Evolutionary conservation across 2,329 filamentous ascomycete species (phyloP).

Genomic region (Verticillium alfalfae): DNA sequence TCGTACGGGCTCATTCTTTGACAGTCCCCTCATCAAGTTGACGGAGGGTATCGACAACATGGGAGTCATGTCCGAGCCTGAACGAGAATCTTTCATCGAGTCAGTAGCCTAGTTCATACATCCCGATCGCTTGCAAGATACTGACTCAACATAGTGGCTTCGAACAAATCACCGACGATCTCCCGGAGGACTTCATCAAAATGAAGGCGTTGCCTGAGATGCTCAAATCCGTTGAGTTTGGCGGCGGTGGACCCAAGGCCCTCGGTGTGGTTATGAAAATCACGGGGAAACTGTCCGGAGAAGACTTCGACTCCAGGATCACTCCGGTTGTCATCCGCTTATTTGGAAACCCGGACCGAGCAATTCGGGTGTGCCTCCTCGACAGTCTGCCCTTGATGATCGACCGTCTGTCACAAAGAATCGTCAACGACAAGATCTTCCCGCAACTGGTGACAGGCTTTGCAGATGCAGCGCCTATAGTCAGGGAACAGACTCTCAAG

Average conservation of each 20-base stretch:
- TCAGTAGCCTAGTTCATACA: slow-evolving; percentile 23
- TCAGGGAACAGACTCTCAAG: slow-evolving; percentile 93
- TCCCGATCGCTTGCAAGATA: neutral
- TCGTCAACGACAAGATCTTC: slow-evolving; percentile 95
- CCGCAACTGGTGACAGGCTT: slow-evolving; percentile 95
- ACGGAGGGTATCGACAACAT: slow-evolving; percentile 91
- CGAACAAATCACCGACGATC: slow-evolving; percentile 83
- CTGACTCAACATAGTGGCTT: slow-evolving; percentile 54
- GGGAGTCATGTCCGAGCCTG: slow-evolving; percentile 77
- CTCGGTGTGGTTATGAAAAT: slow-evolving; percentile 88
- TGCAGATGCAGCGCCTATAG: slow-evolving; percentile 82
- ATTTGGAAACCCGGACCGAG: slow-evolving; percentile 87
- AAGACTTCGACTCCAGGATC: slow-evolving; percentile 82
- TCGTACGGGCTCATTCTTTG: slow-evolving; percentile 80
- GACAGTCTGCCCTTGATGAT: slow-evolving; percentile 90
- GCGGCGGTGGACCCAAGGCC: slow-evolving; percentile 88
- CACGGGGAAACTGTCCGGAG: slow-evolving; percentile 74
- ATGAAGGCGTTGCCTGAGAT: slow-evolving; percentile 93
- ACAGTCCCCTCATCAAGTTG: slow-evolving; percentile 85
- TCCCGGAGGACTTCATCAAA: slow-evolving; percentile 96
- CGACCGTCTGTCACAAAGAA: slow-evolving; percentile 78
- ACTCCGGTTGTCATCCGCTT: slow-evolving; percentile 82
- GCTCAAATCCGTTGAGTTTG: slow-evolving; percentile 98
- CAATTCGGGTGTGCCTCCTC: slow-evolving; percentile 82
- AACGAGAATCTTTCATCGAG: slow-evolving; percentile 81